Percentiles rank a stretch among this genome's conserved stretches.
Evolutionary conservation across 1,284 basidiomycete genomes (phyloP).

Genomic region (Moesziomyces aphidis): DNA sequence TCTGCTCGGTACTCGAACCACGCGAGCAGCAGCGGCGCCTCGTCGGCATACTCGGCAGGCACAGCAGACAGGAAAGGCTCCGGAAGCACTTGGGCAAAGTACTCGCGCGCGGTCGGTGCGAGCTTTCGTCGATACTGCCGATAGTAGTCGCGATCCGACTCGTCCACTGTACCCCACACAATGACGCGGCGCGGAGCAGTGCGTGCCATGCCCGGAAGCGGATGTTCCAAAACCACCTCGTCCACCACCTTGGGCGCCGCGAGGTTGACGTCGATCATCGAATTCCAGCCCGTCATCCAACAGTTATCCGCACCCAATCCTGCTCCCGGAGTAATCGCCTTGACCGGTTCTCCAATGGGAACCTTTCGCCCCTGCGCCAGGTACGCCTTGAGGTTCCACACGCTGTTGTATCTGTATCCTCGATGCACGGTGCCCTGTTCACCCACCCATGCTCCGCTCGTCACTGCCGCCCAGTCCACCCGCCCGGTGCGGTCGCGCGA

Average conservation of each 20-base stretch:
- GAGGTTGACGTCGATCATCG: conserved; percentile 33
- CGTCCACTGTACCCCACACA: conserved; percentile 35
- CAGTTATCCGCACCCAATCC: conserved; percentile 20
- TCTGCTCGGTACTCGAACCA: conserved; percentile 28
- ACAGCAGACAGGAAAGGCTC: conserved; percentile 16
- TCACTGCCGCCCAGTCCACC: conserved; percentile 31
- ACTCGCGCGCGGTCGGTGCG: conserved; percentile 12
- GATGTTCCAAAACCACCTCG: conserved; percentile 35
- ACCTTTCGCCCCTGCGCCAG: conserved; percentile 41
- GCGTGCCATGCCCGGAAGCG: conserved; percentile 30
- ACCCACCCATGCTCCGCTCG: conserved; percentile 30
- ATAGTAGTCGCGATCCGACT: conserved; percentile 25
- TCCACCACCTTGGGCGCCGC: conserved; percentile 33
- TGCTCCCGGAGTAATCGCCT: conserved; percentile 41
- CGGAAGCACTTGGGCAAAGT: conserved; percentile 14
- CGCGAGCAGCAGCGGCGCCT: conserved; percentile 28
- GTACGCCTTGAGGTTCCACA: conserved; percentile 36
- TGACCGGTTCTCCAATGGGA: conserved; percentile 39
- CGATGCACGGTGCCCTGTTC: conserved; percentile 36
- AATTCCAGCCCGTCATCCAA: conserved; percentile 47
- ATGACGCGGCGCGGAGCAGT: conserved; percentile 32
- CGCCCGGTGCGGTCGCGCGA: conserved; percentile 31
- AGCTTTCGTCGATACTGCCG: conserved; percentile 16
- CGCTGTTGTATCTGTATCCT: conserved; percentile 37
- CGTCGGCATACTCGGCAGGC: conserved; percentile 20